These are phyloP conservation scores for Fusarium kyushuense DNA, from an alignment of 2,329 filamentous ascomycete species.

Conservation along the genomic window DNA sequence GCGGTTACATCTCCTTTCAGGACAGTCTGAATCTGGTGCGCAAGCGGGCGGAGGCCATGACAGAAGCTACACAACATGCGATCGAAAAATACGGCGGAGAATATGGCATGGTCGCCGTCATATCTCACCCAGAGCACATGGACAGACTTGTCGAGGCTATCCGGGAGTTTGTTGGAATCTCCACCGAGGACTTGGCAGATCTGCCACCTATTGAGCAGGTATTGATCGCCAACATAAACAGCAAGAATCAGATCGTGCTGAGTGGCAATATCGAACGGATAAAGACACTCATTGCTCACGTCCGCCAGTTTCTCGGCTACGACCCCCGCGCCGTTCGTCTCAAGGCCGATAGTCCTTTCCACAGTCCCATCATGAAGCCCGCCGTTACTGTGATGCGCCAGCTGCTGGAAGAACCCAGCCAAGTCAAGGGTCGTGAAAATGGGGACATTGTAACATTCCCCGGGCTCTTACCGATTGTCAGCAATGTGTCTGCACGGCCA, in stretches of 20 bases:
- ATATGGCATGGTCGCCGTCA: slow-evolving; percentile 93
- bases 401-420: slow-evolving; percentile 71
- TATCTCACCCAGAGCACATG: slow-evolving; percentile 86
- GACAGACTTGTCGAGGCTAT: slow-evolving; percentile 77
- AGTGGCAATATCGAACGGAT: slow-evolving; percentile 89
- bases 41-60: slow-evolving; percentile 85
- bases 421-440: slow-evolving; percentile 63
- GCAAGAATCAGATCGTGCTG: slow-evolving; percentile 94
- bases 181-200: slow-evolving; percentile 74
- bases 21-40: slow-evolving; percentile 84
- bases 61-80: slow-evolving; percentile 76
- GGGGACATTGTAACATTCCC: slow-evolving; percentile 81
- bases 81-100: slow-evolving; percentile 77
- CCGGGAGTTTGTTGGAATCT: slow-evolving; percentile 80
- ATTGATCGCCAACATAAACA: slow-evolving; percentile 92
- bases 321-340: slow-evolving; percentile 89
- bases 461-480: slow-evolving; percentile 80
- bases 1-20: slow-evolving; percentile 80
- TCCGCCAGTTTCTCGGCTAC: slow-evolving; percentile 90
- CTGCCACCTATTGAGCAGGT: slow-evolving; percentile 86
- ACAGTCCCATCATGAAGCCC: slow-evolving; percentile 91
- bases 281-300: slow-evolving; percentile 82
- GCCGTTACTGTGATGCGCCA: slow-evolving; percentile 79
- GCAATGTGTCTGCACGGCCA: slow-evolving; percentile 85
- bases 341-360: slow-evolving; percentile 90